Conservation (phyloP, 2,329 filamentous ascomycete species). For the Teratosphaeria epicoccoides region DNA sequence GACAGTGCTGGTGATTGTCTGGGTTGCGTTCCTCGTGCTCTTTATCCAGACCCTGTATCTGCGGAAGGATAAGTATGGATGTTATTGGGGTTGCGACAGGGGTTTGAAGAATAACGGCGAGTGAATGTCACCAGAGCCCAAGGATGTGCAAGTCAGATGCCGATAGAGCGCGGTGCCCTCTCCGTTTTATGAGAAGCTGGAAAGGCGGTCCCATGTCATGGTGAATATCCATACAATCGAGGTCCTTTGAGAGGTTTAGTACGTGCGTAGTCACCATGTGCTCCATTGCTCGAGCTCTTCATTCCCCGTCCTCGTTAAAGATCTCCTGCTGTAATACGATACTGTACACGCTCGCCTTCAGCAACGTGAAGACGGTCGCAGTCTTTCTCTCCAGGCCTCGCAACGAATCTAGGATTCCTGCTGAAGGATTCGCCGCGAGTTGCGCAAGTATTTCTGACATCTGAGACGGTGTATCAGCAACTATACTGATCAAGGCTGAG, state of each 20-base stretch:
- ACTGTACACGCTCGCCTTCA: conserved; percentile 97
- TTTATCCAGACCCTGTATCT: background rate
- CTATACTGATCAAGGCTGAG: too few relatives aligned
- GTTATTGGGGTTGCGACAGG: background rate
- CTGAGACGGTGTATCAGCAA: conserved; percentile 17
- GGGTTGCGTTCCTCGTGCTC: background rate
- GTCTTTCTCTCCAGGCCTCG: conserved; percentile 88
- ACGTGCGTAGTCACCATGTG: background rate
- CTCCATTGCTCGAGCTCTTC: background rate
- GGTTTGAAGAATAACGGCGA: background rate
- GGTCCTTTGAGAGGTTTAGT: too few relatives aligned
- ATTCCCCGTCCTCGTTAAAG: conserved; percentile 10
- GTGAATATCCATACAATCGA: too few relatives aligned
- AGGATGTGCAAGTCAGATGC: too few relatives aligned
- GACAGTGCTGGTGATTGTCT: background rate
- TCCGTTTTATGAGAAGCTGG: too few relatives aligned
- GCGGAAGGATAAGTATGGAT: background rate
- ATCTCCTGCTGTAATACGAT: conserved; percentile 98
- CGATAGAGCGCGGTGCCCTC: too few relatives aligned
- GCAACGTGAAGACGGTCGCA: conserved; percentile 81
- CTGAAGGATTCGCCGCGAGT: conserved; percentile 52
- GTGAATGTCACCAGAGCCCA: too few relatives aligned
- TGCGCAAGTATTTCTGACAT: conserved; percentile 51
- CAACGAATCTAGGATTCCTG: conserved; percentile 75
- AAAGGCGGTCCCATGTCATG: too few relatives aligned